Conservation (phyloP, 1,139 yeast species). For the Kurtzmaniella quercitrusa region DNA sequence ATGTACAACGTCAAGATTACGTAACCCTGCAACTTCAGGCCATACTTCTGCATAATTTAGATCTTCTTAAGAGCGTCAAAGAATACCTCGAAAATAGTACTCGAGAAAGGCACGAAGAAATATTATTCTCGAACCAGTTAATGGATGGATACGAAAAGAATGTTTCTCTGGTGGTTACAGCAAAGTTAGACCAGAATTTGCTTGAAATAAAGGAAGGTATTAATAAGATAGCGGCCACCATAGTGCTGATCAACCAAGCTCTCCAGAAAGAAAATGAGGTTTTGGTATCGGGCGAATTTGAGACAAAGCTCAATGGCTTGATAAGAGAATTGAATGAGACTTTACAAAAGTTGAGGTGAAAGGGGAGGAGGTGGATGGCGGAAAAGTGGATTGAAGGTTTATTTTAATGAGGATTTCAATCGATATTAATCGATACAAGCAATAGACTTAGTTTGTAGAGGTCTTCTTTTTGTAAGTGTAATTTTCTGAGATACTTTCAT, state of each 20-base stretch:
- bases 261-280: constrained; percentile 7
- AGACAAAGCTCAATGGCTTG: constrained; percentile 17
- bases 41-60: constrained; percentile 35
- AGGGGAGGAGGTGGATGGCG: background rate
- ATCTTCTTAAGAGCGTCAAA: constrained; percentile 33
- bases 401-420: too few relatives aligned
- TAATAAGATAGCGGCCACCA: constrained; percentile 8
- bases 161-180: constrained; percentile 13
- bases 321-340: constrained; percentile 18
- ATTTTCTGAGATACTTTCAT: too few relatives aligned
- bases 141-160: constrained; percentile 13
- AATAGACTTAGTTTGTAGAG: too few relatives aligned
- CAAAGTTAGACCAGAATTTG: constrained; percentile 14
- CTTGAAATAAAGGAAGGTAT: constrained; percentile 11
- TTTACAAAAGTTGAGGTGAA: background rate
- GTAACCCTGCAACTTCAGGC: constrained; percentile 29
- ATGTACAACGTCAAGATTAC: constrained; percentile 42
- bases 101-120: constrained; percentile 14
- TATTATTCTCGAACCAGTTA: constrained; percentile 7
- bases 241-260: constrained; percentile 8
- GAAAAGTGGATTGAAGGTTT: too few relatives aligned
- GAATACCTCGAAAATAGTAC: constrained; percentile 30
- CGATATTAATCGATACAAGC: background rate
- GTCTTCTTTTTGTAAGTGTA: too few relatives aligned
- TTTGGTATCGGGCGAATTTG: constrained; percentile 13